These are phyloP conservation scores for Suillus hirtellus DNA, from an alignment of 768 basidiomycete genomes.

Conservation along the genomic window DNA sequence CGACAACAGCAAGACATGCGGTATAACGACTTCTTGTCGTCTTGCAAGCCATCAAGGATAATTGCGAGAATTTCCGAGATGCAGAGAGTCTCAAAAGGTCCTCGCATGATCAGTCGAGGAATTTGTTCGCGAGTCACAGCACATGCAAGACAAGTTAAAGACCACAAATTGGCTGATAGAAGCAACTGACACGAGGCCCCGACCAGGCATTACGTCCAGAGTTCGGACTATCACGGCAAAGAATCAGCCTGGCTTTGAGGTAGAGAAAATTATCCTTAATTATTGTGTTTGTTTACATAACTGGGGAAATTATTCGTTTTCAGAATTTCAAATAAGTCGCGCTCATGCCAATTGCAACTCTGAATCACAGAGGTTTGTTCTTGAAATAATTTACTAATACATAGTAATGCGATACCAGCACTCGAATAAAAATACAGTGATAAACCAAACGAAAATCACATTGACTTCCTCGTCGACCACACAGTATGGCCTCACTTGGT, in stretches of 20 bases:
- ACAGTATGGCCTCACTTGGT: constrained; percentile 20
- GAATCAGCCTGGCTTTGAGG: too few species aligned
- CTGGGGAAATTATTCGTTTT: too few species aligned
- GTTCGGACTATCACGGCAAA: background rate
- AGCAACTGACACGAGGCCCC: background rate
- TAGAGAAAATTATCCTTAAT: too few species aligned
- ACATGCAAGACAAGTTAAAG: background rate
- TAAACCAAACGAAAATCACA: background rate
- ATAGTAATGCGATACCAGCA: background rate
- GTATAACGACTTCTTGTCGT: constrained; percentile 10
- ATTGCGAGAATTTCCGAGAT: constrained; percentile 3
- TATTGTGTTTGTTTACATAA: too few species aligned
- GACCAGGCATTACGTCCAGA: background rate
- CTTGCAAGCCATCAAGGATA: constrained; percentile 7
- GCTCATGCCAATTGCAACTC: too few species aligned
- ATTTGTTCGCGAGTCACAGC: too few species aligned
- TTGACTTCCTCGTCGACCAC: background rate
- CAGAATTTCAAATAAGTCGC: too few species aligned
- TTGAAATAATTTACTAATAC: background rate
- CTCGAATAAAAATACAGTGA: background rate
- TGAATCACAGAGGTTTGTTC: background rate
- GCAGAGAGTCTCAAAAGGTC: constrained; percentile 3
- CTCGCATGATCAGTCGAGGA: background rate
- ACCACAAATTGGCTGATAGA: background rate
- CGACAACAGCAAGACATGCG: constrained; percentile 6